Evolutionary conservation across 2,329 filamentous ascomycete species (phyloP), one percentile per base, ranked within the genome.

Genomic region (Sporothrix brasiliensis): DNA sequence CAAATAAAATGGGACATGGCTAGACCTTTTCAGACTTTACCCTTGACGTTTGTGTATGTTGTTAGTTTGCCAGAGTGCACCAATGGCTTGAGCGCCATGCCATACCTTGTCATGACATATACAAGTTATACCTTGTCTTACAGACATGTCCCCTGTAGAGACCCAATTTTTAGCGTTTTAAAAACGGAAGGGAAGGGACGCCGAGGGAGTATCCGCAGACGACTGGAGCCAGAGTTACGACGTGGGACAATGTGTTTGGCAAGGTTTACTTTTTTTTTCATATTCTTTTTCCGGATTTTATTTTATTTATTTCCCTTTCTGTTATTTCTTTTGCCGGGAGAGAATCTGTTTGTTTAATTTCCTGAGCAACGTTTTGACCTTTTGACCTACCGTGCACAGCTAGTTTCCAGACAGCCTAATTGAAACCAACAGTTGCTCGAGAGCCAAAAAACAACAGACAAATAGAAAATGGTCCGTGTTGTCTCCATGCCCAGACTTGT

Each of bases 101-200:
- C 34, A 44, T 24, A n/a, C n/a, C 58, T 13, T 60, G 34, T 19
- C 13, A 24, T 1, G 24, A 24, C 24, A 24, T 2, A 2, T 24
- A 24, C 24, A 24, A 24, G 24, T 24, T 24, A 19, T 47, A n/a
- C n/a, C 21, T 11, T 61, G 58, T 13, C 21, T 24, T n/a, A n/a
- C 16, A 3, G 14, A 7, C 13, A 5, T 60, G 30, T 13, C 54
- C 34, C 58, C 13, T 47, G 58, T 16, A 50, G 11, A 47, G 58
- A 21, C 58, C 58, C 58, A 61, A 47, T 19, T 16, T 61, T 44
- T 61, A 61, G 41, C 56, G 44, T 44, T 61, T 24, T 13, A 61
- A 39, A 39, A 6, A 41, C 19, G 56, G 41, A 44, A 50, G 54
- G 7, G 30, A 39, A 9, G 54, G 39, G 39, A 60, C 19, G 39